Evolutionary conservation across 192 early-diverging fungal species (phyloP), one percentile per base, ranked within the genome.

Genomic region (Pecoramyces ruminantium): DNA sequence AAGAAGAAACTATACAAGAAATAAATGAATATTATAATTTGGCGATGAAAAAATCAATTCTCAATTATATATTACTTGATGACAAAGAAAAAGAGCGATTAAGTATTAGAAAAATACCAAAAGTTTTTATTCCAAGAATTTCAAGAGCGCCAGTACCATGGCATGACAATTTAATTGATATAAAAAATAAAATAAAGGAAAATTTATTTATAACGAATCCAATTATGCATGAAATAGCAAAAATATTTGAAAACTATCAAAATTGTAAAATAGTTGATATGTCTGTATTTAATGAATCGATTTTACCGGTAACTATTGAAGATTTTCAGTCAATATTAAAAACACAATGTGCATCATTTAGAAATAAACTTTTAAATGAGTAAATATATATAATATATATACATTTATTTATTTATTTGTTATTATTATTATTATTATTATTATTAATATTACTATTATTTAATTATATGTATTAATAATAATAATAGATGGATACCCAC

Each of bases 41-140:
- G 2, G 89, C 89, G 2, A 79, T 89, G 16, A 87, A 88, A 78
- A 86, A 87, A 34, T 81, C 83, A 17, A 88, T 91, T 82, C 80
- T 91, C 0, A 88, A 91, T 80, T 91, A 91, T 80, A 89, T 91
- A 82, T 79, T 91, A 29, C 78, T 91, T 13, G 90, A 91, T 81
- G 79, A 83, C 3, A 79, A 78, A 2, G 90, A 91, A 79, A 84
- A 87, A 29, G 77, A 86, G 28, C 79, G 90, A 27, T 82, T 91
- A 17, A 78, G 58, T 78, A 90, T 91, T 38, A 88, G 87, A 38
- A 83, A 82, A 1, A 82, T 87, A 78, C 77, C 84, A 13, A 34
- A 29, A 12, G 51, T 79, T 2, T 88, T 87, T 79, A 58, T 78
- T 9, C 87, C 87, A 27, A 79, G 84, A n/a, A 87, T 86, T 29